Base-by-base conservation (phyloP, 108 stramenopile species). In the Nitzschia putrida region DNA sequence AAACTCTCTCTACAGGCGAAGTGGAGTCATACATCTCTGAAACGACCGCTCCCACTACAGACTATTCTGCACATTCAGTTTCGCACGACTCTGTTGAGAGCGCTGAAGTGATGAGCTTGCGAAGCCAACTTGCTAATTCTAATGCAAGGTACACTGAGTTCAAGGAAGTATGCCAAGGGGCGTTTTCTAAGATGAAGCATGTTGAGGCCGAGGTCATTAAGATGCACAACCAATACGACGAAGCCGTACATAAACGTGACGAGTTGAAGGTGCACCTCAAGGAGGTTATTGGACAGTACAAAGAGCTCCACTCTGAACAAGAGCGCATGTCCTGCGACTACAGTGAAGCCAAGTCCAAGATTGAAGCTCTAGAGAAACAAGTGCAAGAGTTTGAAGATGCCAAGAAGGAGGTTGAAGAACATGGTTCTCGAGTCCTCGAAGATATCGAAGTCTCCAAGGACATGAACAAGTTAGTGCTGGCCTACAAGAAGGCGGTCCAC, bases 201-300 rank as follows among this genome's bases (percentile, higher is more conserved):
- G 54, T 68, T 8, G 54, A 68, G 24, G 55, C 14, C 2, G 67
- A 68, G 49, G 29, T 68, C 20, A 43, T 16, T 23, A 18, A 40
- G 18, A 18, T 43, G n/a, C 45, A 56, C 9, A 16, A 68, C 12
- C 21, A 68, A 4, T 56, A 24, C 41, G 25, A 68, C 3, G 34
- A 54, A 24, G 67, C 67, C 1, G 16, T 18, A 2, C 8, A 8
- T 10, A 21, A 59, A n/a, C 22, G 69, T n/a, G 58, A 50, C 20
- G 20, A 59, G 37, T 43, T 61, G 37, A 40, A 25, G 18, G 25
- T 34, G 4, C 45, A 61, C 16, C 22, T 71, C 29, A 59, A 71
- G 58, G 69, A 71, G 18, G 58, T 71, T 4, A 71, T 57, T 39
- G 34, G 60, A 14, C 54, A 60, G 42, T 71, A 71, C 69, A 60